phyloP scores from a whole-genome alignment of 2,329 filamentous ascomycete genomes.

The Calonectria pauciramosa region DNA sequence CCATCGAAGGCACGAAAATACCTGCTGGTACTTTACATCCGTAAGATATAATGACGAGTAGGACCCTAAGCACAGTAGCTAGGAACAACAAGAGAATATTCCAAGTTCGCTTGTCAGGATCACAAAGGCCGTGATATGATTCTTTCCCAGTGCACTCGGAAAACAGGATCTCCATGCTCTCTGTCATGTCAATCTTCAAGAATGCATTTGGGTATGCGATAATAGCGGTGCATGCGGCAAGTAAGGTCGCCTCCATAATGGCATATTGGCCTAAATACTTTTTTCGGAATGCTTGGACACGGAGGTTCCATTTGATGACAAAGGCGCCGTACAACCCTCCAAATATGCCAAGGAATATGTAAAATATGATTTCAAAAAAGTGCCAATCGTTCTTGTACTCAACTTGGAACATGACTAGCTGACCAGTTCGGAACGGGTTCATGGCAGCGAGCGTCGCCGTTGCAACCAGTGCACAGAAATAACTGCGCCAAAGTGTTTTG shows the following conservation, averaged over 20 bases:
- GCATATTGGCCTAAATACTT: slow-evolving; percentile 89
- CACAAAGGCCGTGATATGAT: slow-evolving; percentile 91
- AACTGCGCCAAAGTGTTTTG: slow-evolving; percentile 98
- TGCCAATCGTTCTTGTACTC: slow-evolving; percentile 97
- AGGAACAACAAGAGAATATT: slow-evolving; percentile 84
- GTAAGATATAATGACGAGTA: slow-evolving; percentile 95
- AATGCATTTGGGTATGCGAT: slow-evolving; percentile 99
- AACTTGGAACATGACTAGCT: slow-evolving; percentile 99
- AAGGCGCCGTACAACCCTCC: slow-evolving; percentile 96
- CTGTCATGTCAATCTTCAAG: slow-evolving; percentile 96
- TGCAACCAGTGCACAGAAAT: slow-evolving; percentile 96
- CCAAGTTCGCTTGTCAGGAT: slow-evolving; percentile 78
- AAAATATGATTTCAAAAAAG: slow-evolving; percentile 96
- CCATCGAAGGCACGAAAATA: slow-evolving; percentile 99
- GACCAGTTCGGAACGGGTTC: slow-evolving; percentile 97
- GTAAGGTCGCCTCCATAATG: slow-evolving; percentile 85
- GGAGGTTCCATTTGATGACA: slow-evolving; percentile 97
- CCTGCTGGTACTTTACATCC: slow-evolving; percentile 98
- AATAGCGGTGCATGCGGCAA: slow-evolving; percentile 87
- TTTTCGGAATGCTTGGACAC: slow-evolving; percentile 92
- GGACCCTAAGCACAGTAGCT: slow-evolving; percentile 84
- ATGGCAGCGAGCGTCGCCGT: slow-evolving; percentile 93
- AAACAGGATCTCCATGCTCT: slow-evolving; percentile 99
- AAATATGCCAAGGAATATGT: slow-evolving; percentile 90
- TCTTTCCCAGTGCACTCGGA: slow-evolving; percentile 91